These are phyloP conservation scores for Trypethelium eluteriae DNA, from an alignment of 495 filamentous ascomycete species.

Conservation along the genomic window DNA sequence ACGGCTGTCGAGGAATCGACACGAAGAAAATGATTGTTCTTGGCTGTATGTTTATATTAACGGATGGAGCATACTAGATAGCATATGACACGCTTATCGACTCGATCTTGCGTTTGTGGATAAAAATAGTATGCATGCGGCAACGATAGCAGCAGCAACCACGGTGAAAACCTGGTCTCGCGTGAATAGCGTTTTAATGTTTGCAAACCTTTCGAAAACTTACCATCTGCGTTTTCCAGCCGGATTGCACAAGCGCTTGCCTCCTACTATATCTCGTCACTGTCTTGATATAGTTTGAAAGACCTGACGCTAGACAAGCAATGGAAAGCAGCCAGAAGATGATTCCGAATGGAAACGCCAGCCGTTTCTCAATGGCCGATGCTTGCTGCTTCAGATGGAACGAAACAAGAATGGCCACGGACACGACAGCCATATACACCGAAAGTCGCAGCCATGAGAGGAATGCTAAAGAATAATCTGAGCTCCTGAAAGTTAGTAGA, in stretches of 20 bases:
- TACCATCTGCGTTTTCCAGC: conserved; percentile 84
- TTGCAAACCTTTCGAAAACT: conserved; percentile 27
- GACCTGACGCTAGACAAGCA: conserved; percentile 63
- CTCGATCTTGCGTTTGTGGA: conserved; percentile 43
- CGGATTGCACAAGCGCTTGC: conserved; percentile 80
- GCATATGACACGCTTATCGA: not conserved
- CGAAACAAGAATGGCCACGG: conserved; percentile 80
- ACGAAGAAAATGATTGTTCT: not conserved
- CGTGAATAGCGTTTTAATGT: conserved; percentile 6
- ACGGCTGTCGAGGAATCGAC: not conserved
- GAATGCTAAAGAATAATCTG: conserved; percentile 49
- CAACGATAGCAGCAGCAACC: conserved; percentile 72
- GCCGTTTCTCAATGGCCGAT: conserved; percentile 56
- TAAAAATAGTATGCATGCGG: conserved; percentile 63
- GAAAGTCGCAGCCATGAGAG: conserved; percentile 90
- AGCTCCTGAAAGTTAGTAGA: not conserved
- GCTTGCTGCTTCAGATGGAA: conserved; percentile 80
- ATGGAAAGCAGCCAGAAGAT: conserved; percentile 81
- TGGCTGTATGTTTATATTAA: not conserved
- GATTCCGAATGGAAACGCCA: conserved; percentile 76
- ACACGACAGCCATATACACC: conserved; percentile 83
- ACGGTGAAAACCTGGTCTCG: conserved; percentile 55
- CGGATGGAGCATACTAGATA: not conserved
- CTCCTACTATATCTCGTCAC: conserved; percentile 75
- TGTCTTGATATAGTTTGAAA: conserved; percentile 81